phyloP scores from a whole-genome alignment of 1,284 basidiomycete species.

The Pseudozyma pruni region DNA sequence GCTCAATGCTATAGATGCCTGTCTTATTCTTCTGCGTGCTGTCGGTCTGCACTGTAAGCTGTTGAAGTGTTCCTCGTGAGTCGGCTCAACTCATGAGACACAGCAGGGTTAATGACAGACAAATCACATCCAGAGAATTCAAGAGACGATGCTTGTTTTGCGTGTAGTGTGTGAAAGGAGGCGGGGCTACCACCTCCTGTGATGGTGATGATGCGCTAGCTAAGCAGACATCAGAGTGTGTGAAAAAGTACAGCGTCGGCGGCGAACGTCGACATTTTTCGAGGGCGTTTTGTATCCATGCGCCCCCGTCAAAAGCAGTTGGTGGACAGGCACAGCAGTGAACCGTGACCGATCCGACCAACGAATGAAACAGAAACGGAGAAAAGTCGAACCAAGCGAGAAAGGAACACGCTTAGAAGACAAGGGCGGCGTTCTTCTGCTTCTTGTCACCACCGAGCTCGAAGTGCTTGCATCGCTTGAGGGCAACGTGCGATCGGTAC shows the following conservation, averaged over 20 bases:
- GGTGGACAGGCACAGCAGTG: no score
- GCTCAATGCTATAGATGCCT: neutral
- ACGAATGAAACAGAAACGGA: constrained; percentile 5
- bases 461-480: constrained; percentile 99
- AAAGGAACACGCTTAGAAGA: constrained; percentile 72
- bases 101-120: neutral
- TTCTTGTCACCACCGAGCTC: constrained; percentile 99
- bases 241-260: constrained; percentile 44
- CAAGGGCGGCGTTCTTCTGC: constrained; percentile 94
- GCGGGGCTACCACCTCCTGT: constrained; percentile 11
- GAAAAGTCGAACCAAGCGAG: neutral
- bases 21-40: no score
- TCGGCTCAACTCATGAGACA: no score
- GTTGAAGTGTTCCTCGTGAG: neutral
- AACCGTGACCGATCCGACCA: no score
- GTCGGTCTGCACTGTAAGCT: no score
- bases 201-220: constrained; percentile 12
- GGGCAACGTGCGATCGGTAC: constrained; percentile 79
- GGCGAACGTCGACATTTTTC: neutral
- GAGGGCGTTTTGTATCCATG: no score
- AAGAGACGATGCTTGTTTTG: constrained; percentile 43
- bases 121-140: neutral
- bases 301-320: no score
- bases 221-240: constrained; percentile 10
- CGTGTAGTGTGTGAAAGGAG: constrained; percentile 17